These are phyloP conservation scores for Neurospora sp. DNA, from an alignment of 495 filamentous ascomycete species.

Conservation along the genomic window DNA sequence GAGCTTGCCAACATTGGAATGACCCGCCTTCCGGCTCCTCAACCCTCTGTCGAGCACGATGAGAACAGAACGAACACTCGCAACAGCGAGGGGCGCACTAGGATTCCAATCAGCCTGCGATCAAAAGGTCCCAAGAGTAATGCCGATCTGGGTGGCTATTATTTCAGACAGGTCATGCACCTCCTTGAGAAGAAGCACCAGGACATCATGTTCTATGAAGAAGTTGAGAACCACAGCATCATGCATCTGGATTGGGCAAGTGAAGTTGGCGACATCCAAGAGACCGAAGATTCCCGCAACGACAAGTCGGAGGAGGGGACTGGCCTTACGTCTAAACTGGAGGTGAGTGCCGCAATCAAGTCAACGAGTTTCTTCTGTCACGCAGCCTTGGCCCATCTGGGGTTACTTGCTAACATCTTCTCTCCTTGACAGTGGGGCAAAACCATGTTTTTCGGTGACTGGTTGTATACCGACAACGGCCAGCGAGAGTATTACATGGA, in stretches of 20 bases:
- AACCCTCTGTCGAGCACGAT: not conserved
- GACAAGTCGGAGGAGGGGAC: not conserved
- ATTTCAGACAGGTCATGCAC: conserved; percentile 3
- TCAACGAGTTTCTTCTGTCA: not conserved
- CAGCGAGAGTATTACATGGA: conserved; percentile 12
- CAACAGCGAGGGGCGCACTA: not conserved
- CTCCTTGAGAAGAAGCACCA: conserved; percentile 7
- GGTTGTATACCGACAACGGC: conserved; percentile 5
- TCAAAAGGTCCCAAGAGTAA: not conserved
- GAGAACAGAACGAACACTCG: not conserved
- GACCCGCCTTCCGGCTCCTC: not conserved
- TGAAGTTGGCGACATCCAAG: not conserved
- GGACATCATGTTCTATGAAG: conserved; percentile 8
- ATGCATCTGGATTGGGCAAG: conserved; percentile 13
- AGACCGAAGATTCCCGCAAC: not conserved
- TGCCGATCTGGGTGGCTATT: conserved; percentile 2
- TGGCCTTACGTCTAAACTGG: not conserved
- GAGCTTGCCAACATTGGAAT: not conserved
- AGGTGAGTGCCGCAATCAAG: not conserved
- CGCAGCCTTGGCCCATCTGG: not conserved
- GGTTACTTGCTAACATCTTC: not conserved
- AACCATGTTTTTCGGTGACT: conserved; percentile 12
- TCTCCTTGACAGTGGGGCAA: conserved; percentile 11
- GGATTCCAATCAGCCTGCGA: not conserved
- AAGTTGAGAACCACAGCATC: conserved; percentile 7